Conservation (phyloP, 345 rosid genomes). For the Theobroma cacao region DNA sequence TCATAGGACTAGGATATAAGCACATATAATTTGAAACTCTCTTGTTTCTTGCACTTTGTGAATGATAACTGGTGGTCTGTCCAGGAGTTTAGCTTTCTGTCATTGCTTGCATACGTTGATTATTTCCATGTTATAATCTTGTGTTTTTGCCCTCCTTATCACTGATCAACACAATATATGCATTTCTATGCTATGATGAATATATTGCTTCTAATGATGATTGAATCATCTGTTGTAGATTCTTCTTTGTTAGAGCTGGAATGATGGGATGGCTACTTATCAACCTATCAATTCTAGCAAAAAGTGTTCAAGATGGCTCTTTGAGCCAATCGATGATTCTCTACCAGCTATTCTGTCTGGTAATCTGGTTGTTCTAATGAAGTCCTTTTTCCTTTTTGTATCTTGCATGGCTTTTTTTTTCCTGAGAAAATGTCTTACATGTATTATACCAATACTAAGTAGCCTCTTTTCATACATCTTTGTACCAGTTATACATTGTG, state of each 20-base stretch:
- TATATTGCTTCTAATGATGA: slow-evolving; percentile 10
- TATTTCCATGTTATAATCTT: background rate
- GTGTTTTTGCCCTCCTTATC: background rate
- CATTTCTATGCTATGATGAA: background rate
- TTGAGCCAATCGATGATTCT: slow-evolving; percentile 77
- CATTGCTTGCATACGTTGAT: background rate
- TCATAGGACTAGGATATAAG: background rate
- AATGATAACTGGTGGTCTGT: too few species aligned
- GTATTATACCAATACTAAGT: slow-evolving; percentile 12
- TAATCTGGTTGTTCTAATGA: slow-evolving; percentile 34
- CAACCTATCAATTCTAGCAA: slow-evolving; percentile 79
- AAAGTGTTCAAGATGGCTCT: slow-evolving; percentile 51
- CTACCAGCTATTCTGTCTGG: slow-evolving; percentile 73
- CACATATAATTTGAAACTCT: too few species aligned
- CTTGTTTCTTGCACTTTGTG: too few species aligned
- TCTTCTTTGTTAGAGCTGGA: slow-evolving; percentile 95
- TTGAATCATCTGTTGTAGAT: slow-evolving; percentile 40
- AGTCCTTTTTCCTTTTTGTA: background rate
- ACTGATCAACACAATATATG: background rate
- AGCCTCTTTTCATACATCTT: background rate
- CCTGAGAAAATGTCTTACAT: background rate
- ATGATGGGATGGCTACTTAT: slow-evolving; percentile 98
- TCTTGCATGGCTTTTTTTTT: background rate
- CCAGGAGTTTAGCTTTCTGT: background rate
- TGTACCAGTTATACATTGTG: slow-evolving; percentile 68